Conservation (phyloP, 139 green algal species). For the Chlamydomonas urium region DNA sequence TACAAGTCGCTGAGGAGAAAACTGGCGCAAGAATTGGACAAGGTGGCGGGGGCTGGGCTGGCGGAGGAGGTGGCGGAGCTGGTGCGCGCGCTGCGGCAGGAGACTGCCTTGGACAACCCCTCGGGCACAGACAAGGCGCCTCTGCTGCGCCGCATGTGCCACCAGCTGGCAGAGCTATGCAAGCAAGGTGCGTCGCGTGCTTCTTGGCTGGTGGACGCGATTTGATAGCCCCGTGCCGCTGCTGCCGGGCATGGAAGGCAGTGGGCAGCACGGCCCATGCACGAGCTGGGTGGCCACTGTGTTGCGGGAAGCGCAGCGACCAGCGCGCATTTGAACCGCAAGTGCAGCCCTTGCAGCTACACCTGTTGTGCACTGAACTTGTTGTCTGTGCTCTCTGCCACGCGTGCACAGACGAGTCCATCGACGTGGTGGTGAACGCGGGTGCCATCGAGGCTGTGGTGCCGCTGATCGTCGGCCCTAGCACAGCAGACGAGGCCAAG, state of each 20-base stretch:
- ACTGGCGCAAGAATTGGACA: constrained; percentile 18
- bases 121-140: constrained; percentile 38
- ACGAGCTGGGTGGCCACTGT: too few relatives aligned
- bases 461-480: constrained; percentile 47
- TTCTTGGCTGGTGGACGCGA: constrained; percentile 47
- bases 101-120: neutral
- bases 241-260: neutral
- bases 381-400: neutral
- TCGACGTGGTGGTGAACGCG: constrained; percentile 65
- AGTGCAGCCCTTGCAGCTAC: neutral
- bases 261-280: neutral
- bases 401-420: constrained; percentile 59
- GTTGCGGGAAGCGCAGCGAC: too few relatives aligned
- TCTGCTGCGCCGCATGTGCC: constrained; percentile 43
- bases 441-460: constrained; percentile 66
- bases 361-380: neutral
- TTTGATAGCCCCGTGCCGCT: constrained; percentile 3
- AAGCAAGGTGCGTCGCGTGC: constrained; percentile 75
- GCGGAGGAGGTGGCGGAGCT: neutral
- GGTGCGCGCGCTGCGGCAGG: neutral
- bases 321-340: neutral
- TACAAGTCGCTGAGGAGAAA: constrained; percentile 16
- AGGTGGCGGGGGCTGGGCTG: constrained; percentile 3
- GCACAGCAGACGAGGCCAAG: neutral
- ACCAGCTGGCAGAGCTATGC: constrained; percentile 62